Evolutionary conservation across 768 basidiomycete species (phyloP), one percentile per base, ranked within the genome.

Genomic region (Auriscalpium orientale): DNA sequence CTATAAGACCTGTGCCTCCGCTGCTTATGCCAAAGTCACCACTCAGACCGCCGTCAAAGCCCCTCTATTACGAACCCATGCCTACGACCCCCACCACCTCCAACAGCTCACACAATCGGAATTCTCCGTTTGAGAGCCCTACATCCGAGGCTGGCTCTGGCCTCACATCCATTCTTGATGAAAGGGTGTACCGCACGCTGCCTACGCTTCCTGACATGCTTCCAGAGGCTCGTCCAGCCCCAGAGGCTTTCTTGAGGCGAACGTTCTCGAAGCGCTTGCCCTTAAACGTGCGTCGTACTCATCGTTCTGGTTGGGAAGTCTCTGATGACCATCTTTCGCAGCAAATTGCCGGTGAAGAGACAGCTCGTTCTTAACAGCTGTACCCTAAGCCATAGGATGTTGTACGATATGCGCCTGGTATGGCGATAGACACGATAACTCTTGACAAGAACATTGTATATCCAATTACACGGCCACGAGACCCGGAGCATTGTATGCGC

Each of bases 141-240:
- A 20, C 28, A 18, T 51, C 49, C n/a, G 53, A 40, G 16, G 28
- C 8, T 20, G 36, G 56, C n/a, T 46, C 54, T 11, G 51, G 45
- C n/a, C 7, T 81, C 79, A 10, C 75, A 65, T 12, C 74, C 75
- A 56, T 70, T 68, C 67, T 79, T 79, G 63, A 68, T 71, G 67
- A 83, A 82, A 11, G 21, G 16, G 16, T 36, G 28, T 43, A 11
- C 40, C 47, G 34, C 51, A 49, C 44, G n/a, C 18, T 37, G 8
- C 46, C 45, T 18, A 48, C 47, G 28, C n/a, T 46, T 16, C 44
- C 59, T 12, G 46, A 46, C 3, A 49, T 7, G 4, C 18, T 18
- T 18, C 46, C 18, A 33, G 46, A 61, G 38, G 44, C 49, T 12
- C 18, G 49, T 6, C 51, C 52, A 15, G 43, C 43, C 6, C 20